These are phyloP conservation scores for Grosmannia serpens DNA, from an alignment of 2,329 filamentous ascomycete genomes.

Conservation along the genomic window DNA sequence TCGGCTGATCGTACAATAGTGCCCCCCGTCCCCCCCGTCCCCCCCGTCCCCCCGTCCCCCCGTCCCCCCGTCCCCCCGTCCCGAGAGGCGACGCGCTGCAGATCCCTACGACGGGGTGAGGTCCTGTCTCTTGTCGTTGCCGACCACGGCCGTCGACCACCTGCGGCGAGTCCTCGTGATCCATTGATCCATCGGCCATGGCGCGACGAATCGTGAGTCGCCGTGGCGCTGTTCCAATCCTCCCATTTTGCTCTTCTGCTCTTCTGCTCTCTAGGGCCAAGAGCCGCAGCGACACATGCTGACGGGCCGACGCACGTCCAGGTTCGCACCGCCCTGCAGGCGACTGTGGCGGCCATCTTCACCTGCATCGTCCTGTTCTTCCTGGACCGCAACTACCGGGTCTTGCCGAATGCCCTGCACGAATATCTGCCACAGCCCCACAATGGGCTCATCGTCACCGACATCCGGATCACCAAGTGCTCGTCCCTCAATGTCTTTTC, in stretches of 20 bases:
- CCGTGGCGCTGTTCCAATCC: neutral
- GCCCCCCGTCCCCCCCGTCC: neutral
- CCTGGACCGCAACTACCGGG: constrained; percentile 78
- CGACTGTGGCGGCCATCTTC: constrained; percentile 52
- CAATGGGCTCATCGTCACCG: constrained; percentile 72
- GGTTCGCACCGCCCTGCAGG: constrained; percentile 64
- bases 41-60: neutral
- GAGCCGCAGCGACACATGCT: neutral
- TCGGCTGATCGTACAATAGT: neutral
- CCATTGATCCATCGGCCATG: constrained; percentile 10
- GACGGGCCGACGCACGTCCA: constrained; percentile 16
- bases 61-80: neutral
- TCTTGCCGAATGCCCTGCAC: constrained; percentile 77
- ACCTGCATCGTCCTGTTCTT: constrained; percentile 64
- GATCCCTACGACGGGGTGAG: neutral
- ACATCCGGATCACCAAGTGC: constrained; percentile 69
- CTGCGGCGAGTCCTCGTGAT: neutral
- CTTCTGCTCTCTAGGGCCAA: neutral
- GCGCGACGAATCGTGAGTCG: constrained; percentile 20
- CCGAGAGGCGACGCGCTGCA: neutral
- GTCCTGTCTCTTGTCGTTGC: neutral
- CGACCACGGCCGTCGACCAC: neutral
- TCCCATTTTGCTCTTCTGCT: neutral
- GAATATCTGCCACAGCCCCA: constrained; percentile 79
- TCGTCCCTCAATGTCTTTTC: constrained; percentile 63